A percentile compares a stretch with the other conserved stretches of the same genome.
phyloP scores from a whole-genome alignment of 345 rosid genomes.

The Eutrema japonicum region DNA sequence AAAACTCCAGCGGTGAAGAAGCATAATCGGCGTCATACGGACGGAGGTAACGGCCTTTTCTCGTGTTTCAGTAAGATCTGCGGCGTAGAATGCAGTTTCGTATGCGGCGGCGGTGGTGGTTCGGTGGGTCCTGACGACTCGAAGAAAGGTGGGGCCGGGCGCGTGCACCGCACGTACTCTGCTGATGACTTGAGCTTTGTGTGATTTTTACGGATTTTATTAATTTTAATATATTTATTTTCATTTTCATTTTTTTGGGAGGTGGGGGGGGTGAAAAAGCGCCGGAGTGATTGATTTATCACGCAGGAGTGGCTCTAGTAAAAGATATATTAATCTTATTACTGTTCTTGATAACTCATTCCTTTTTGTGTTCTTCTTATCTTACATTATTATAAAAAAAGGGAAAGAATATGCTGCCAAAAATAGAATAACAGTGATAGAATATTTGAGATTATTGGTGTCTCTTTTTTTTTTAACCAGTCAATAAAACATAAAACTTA shows the following conservation, averaged over 20 bases:
- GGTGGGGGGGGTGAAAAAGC: neutral
- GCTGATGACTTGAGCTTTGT: slow-evolving; percentile 37
- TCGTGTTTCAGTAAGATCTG: slow-evolving; percentile 75
- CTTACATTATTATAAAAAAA: neutral
- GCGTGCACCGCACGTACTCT: slow-evolving; percentile 31
- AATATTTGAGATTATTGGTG: no score
- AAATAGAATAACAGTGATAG: no score
- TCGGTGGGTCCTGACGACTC: neutral
- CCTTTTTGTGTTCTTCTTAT: neutral
- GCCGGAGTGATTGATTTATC: neutral
- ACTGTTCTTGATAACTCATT: slow-evolving; percentile 13
- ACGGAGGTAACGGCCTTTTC: slow-evolving; percentile 50
- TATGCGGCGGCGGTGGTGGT: slow-evolving; percentile 53
- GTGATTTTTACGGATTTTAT: slow-evolving; percentile 21
- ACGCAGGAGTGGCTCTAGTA: slow-evolving; percentile 21
- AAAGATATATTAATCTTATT: neutral
- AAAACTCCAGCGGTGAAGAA: slow-evolving; percentile 20
- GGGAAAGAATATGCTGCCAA: no score
- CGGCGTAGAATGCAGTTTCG: slow-evolving; percentile 72
- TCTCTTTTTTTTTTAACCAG: neutral
- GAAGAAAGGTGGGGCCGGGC: slow-evolving; percentile 26
- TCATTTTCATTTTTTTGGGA: neutral
- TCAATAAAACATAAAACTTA: no score
- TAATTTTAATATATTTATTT: neutral
- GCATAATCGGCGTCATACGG: slow-evolving; percentile 48